These are phyloP conservation scores for Protomyces lactucae-debilis DNA, from an alignment of 1,139 yeast species.

Conservation along the genomic window DNA sequence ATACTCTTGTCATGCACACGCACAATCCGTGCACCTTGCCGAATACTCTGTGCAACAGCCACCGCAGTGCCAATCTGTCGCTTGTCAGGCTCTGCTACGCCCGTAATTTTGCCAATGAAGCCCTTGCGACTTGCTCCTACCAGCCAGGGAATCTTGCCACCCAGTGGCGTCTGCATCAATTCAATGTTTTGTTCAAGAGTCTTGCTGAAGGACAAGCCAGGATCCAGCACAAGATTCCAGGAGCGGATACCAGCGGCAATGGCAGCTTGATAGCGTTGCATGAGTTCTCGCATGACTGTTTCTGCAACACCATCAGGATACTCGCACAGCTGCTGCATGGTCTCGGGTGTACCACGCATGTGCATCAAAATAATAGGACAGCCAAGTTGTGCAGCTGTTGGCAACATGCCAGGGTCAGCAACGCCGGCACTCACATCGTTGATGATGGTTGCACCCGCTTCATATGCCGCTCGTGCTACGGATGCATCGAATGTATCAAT, in stretches of 20 bases:
- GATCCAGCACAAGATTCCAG: constrained; percentile 91
- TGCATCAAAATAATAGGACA: constrained; percentile 82
- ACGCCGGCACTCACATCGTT: constrained; percentile 87
- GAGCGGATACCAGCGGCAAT: constrained; percentile 60
- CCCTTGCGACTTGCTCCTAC: constrained; percentile 85
- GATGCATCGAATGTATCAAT: constrained; percentile 75
- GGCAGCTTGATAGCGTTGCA: constrained; percentile 55
- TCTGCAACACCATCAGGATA: constrained; percentile 36
- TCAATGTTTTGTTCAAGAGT: constrained; percentile 60
- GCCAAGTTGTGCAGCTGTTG: constrained; percentile 55
- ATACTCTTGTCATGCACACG: constrained; percentile 80
- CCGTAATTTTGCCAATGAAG: constrained; percentile 71
- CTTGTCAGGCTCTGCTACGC: constrained; percentile 46
- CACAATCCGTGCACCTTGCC: constrained; percentile 71
- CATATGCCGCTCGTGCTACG: constrained; percentile 67
- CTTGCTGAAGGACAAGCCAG: constrained; percentile 95
- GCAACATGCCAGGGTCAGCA: constrained; percentile 60
- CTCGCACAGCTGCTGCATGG: constrained; percentile 50
- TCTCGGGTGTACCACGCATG: constrained; percentile 73
- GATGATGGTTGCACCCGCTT: constrained; percentile 81
- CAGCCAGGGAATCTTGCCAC: constrained; percentile 49
- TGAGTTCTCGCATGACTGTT: constrained; percentile 61
- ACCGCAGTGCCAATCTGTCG: constrained; percentile 77
- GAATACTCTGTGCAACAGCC: constrained; percentile 66
- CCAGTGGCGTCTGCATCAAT: constrained; percentile 51